These are phyloP conservation scores for Cytospora piceae DNA, from an alignment of 2,329 filamentous ascomycete genomes.

Conservation along the genomic window DNA sequence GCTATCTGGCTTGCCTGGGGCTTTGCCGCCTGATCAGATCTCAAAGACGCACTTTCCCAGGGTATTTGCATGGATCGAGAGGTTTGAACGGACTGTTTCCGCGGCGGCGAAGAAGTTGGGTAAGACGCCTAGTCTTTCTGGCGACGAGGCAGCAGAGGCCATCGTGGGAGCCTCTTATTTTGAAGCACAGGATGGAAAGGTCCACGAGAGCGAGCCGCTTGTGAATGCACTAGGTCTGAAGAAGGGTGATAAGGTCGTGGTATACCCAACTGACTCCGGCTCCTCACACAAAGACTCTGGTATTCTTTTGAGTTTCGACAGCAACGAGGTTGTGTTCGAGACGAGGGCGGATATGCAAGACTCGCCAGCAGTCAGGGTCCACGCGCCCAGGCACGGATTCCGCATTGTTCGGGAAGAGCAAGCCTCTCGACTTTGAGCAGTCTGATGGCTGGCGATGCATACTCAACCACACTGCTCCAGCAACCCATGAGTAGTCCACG, in stretches of 20 bases:
- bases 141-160: slow-evolving; percentile 55
- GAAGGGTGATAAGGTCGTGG: slow-evolving; percentile 57
- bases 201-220: slow-evolving; percentile 55
- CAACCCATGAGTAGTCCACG: not conserved
- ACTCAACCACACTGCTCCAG: not conserved
- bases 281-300: slow-evolving; percentile 62
- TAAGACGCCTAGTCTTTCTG: slow-evolving; percentile 50
- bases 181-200: slow-evolving; percentile 44
- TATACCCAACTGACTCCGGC: slow-evolving; percentile 68
- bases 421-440: slow-evolving; percentile 24
- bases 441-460: not conserved
- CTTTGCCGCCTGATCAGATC: slow-evolving; percentile 57
- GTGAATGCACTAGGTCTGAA: slow-evolving; percentile 51
- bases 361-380: slow-evolving; percentile 50
- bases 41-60: slow-evolving; percentile 58
- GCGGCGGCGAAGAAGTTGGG: slow-evolving; percentile 43
- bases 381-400: slow-evolving; percentile 66
- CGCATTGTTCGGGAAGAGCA: slow-evolving; percentile 43
- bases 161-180: slow-evolving; percentile 52
- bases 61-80: slow-evolving; percentile 65
- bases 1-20: slow-evolving; percentile 59
- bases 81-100: slow-evolving; percentile 58
- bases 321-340: slow-evolving; percentile 62
- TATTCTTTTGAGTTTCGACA: slow-evolving; percentile 54
- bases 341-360: slow-evolving; percentile 45